phyloP scores from a whole-genome alignment of 257 asterid species.

The Linderniella brevidens region DNA sequence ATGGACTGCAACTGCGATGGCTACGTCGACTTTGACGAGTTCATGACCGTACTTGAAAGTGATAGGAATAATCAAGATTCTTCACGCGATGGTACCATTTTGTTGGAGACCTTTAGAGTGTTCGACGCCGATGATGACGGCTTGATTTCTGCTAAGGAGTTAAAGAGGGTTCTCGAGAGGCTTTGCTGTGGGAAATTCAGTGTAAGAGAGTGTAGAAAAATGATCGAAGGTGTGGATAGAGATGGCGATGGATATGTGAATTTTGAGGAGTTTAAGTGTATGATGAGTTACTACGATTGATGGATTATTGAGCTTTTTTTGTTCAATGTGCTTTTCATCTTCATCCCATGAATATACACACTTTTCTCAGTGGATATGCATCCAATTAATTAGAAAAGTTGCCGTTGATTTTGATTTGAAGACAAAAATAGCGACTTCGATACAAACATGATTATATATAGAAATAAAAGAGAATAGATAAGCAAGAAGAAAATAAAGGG shows the following conservation, averaged over 20 bases:
- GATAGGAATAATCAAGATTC: too few relatives aligned
- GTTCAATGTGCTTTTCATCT: too few relatives aligned
- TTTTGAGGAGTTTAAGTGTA: conserved; percentile 43
- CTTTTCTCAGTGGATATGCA: too few relatives aligned
- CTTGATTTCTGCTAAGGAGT: conserved; percentile 37
- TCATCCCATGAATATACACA: too few relatives aligned
- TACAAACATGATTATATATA: too few relatives aligned
- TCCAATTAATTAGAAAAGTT: too few relatives aligned
- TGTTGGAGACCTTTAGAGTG: conserved; percentile 27
- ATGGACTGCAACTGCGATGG: conserved; percentile 67
- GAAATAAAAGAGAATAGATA: too few relatives aligned
- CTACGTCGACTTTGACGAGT: conserved; percentile 40
- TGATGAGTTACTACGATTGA: conserved; percentile 37
- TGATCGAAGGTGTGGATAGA: conserved; percentile 50
- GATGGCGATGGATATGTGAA: conserved; percentile 62
- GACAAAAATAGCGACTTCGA: too few relatives aligned
- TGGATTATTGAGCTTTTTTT: background rate
- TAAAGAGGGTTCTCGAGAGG: conserved; percentile 33
- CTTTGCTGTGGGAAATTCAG: conserved; percentile 27
- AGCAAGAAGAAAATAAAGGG: too few relatives aligned
- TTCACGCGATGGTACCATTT: conserved; percentile 10
- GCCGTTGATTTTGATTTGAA: too few relatives aligned
- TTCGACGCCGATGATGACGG: conserved; percentile 52
- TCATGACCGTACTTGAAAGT: conserved; percentile 28
- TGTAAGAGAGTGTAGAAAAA: conserved; percentile 26